Conservation (phyloP, 1,284 basidiomycete species). For the Ceratobasidium sp. region DNA sequence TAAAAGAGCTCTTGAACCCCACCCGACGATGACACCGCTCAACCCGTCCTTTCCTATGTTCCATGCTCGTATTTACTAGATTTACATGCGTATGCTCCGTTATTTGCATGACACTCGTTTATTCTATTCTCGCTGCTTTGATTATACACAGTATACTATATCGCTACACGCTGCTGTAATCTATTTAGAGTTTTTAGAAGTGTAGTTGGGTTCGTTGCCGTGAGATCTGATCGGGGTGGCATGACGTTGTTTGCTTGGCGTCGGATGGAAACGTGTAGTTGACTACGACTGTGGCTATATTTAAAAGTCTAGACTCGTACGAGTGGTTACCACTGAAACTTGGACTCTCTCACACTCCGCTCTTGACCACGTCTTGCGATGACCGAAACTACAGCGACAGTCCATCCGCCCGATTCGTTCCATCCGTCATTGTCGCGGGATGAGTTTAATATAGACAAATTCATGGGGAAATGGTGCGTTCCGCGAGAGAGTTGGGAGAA, state of each 20-base stretch:
- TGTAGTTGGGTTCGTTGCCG: too few relatives aligned
- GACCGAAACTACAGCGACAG: not conserved
- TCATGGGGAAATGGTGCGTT: constrained; percentile 59
- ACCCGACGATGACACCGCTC: constrained; percentile 9
- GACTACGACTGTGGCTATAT: not conserved
- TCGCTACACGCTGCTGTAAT: not conserved
- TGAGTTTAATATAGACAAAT: constrained; percentile 55
- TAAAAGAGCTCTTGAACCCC: constrained; percentile 52
- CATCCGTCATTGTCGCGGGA: constrained; percentile 52
- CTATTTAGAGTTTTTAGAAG: not conserved
- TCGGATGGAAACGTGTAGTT: not conserved
- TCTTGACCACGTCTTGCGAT: not conserved
- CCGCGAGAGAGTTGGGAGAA: not conserved
- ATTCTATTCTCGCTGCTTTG: not conserved
- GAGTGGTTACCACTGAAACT: not conserved
- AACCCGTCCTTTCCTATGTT: constrained; percentile 48
- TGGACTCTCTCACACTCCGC: not conserved
- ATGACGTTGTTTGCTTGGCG: not conserved
- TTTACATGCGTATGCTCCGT: not conserved
- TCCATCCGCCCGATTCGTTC: constrained; percentile 44
- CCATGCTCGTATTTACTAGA: too few relatives aligned
- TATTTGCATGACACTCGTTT: not conserved
- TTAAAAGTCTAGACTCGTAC: not conserved
- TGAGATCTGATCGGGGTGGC: not conserved
- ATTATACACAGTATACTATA: not conserved